Evolutionary conservation across 2,329 filamentous ascomycete species (phyloP).

Genomic region (Ophiocordyceps camponoti-rufipedis): DNA sequence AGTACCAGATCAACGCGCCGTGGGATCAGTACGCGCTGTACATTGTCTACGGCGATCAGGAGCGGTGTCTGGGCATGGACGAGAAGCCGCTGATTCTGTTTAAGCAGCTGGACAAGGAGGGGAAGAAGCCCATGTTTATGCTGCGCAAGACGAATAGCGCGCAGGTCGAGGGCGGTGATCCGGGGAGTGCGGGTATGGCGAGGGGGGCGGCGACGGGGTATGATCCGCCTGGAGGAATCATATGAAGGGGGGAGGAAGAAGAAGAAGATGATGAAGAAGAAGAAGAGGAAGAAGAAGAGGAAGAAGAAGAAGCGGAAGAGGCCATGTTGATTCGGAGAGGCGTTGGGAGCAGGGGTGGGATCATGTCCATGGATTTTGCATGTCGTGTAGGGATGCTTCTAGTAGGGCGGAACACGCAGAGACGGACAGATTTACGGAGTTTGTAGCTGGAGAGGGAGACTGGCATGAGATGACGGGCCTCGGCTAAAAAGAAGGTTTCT

Average conservation of each 20-base stretch:
- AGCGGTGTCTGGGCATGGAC: slow-evolving; percentile 77
- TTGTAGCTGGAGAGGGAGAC: too few relatives aligned
- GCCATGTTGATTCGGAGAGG: too few relatives aligned
- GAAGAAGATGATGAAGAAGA: neutral
- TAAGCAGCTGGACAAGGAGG: slow-evolving; percentile 92
- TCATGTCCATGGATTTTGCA: too few relatives aligned
- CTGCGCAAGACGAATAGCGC: slow-evolving; percentile 49
- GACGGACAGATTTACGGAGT: too few relatives aligned
- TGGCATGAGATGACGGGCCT: too few relatives aligned
- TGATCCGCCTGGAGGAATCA: slow-evolving; percentile 42
- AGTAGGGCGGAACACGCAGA: too few relatives aligned
- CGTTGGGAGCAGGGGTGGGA: too few relatives aligned
- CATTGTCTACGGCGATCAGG: slow-evolving; percentile 97
- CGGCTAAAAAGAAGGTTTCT: too few relatives aligned
- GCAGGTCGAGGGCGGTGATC: slow-evolving; percentile 27
- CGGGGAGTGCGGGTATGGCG: slow-evolving; percentile 33
- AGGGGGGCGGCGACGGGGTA: slow-evolving; percentile 29
- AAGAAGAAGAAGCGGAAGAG: too few relatives aligned
- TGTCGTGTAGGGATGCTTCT: too few relatives aligned
- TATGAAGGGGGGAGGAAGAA: slow-evolving; percentile 16
- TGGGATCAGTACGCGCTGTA: slow-evolving; percentile 96
- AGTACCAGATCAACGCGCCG: slow-evolving; percentile 96
- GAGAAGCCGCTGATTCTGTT: slow-evolving; percentile 92
- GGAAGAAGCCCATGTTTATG: slow-evolving; percentile 99
- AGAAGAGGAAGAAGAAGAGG: neutral